Base-by-base conservation (phyloP, 768 basidiomycete genomes). In the Kwoniella dendrophila region DNA sequence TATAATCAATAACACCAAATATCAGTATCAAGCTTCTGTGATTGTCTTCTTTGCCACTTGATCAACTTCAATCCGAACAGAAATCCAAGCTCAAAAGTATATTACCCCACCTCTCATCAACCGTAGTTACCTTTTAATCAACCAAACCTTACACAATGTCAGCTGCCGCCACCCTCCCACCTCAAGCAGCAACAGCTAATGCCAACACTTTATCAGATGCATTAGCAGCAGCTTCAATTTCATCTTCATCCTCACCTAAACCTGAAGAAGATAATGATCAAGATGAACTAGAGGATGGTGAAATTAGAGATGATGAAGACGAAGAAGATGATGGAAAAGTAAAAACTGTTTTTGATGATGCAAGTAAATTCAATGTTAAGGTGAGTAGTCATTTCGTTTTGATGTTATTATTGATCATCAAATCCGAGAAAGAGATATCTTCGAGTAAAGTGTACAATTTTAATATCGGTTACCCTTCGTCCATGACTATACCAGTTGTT, bases 321-420 rank as follows among this genome's bases (percentile, higher is more conserved):
- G 69, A 63, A 27, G 71, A 74, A 59, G 69, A 72, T 34, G 76
- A 73, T 52, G 70, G 68, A 57, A 85, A 83, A 57, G 89, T 93
- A 73, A 85, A 88, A 69, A 98, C 96, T 24, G 90, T 99, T 49
- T 97, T 99, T 81, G 92, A 86, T 72, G 90, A 94, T 81, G 87
- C 90, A 22, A 86, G 84, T 72, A 90, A 90, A 73, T 98, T 97
- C 82, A 97, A 95, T 76, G 92, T 97, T 82, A 98, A 97, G 84
- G 95, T 94, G 63, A 48, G 77, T 70, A 22, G 18, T 38, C 27
- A 27, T 33, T 14, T 41, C 11, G 16, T 40, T 55, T 16, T 18
- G 30, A 62, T n/a, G n/a, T n/a, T n/a, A n/a, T n/a, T n/a, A n/a
- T n/a, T n/a, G n/a, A n/a, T n/a, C n/a, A n/a, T n/a, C n/a, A n/a